Conservation (phyloP, 129 eudicot species). For the Erigeron canadensis region DNA sequence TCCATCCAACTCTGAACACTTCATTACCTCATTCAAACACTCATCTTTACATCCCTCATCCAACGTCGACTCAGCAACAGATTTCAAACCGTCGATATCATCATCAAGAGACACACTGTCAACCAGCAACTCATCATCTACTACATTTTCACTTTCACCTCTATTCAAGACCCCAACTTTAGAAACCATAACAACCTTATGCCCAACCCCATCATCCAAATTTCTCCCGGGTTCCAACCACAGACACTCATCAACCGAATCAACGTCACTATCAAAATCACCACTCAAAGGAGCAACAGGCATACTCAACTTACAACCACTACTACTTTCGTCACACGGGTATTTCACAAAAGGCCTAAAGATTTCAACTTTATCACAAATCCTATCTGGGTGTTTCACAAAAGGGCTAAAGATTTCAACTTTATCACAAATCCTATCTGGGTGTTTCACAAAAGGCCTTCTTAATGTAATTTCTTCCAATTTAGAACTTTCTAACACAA, state of each 20-base stretch:
- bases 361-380: conserved; percentile 3
- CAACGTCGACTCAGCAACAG: conserved; percentile 6
- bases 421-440: conserved; percentile 10
- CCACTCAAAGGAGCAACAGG: conserved; percentile 61
- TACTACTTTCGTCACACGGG: conserved; percentile 33
- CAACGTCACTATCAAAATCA: conserved; percentile 45
- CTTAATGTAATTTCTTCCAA: conserved; percentile 18
- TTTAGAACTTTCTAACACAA: conserved; percentile 27
- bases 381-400: conserved; percentile 23
- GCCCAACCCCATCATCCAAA: conserved; percentile 30
- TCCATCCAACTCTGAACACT: not conserved
- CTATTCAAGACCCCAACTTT: conserved; percentile 36
- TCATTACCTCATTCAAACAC: conserved; percentile 2
- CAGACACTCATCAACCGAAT: conserved; percentile 38
- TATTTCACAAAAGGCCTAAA: conserved; percentile 17
- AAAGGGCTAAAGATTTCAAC: conserved; percentile 17
- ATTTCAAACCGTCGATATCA: conserved; percentile 6
- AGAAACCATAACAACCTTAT: conserved; percentile 34
- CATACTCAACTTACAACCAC: conserved; percentile 21
- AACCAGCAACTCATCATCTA: conserved; percentile 23
- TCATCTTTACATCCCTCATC: conserved; percentile 13
- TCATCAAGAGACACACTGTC: conserved; percentile 22
- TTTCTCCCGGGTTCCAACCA: conserved; percentile 33
- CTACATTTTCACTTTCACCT: conserved; percentile 45
- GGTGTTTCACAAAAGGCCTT: conserved; percentile 37